A percentile compares a stretch with the other conserved stretches of the same genome.
Conservation (phyloP, 1,139 yeast genomes). For the Yamadazyma aaseri region DNA sequence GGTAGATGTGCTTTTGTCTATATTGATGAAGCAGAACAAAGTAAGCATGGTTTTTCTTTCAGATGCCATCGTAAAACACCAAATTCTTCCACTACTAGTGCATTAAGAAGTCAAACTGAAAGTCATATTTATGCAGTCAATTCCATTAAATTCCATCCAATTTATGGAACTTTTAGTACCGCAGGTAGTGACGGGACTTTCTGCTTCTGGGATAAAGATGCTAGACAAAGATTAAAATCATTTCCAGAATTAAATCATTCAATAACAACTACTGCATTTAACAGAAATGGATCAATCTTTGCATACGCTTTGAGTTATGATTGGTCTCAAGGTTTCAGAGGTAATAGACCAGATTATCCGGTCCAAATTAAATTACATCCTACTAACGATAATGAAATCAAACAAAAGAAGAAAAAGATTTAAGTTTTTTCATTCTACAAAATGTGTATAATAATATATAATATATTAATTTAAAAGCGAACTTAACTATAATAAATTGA, state of each 20-base stretch:
- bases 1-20: slow-evolving; percentile 98
- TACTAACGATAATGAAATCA: slow-evolving; percentile 81
- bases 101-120: slow-evolving; percentile 37
- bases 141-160: slow-evolving; percentile 83
- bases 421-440: too few species aligned
- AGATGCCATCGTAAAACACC: slow-evolving; percentile 81
- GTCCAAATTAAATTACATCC: slow-evolving; percentile 80
- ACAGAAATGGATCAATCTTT: slow-evolving; percentile 76
- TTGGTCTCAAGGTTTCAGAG: slow-evolving; percentile 89
- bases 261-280: slow-evolving; percentile 77
- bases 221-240: slow-evolving; percentile 81
- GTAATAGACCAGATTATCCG: slow-evolving; percentile 73
- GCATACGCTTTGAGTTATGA: slow-evolving; percentile 95
- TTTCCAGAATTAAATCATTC: slow-evolving; percentile 73
- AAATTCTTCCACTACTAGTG: slow-evolving; percentile 30
- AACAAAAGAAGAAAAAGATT: slow-evolving; percentile 59
- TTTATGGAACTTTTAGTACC: slow-evolving; percentile 86
- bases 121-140: slow-evolving; percentile 74
- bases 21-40: slow-evolving; percentile 78
- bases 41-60: slow-evolving; percentile 77
- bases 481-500: slow-evolving; percentile 33
- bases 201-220: slow-evolving; percentile 96
- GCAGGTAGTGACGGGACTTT: slow-evolving; percentile 95
- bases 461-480: too few species aligned
- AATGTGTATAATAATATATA: too few species aligned